A percentile compares a stretch with the other conserved stretches of the same genome.
Conservation (phyloP, 2,329 filamentous ascomycete genomes). For the Cordyceps fumosorosea region DNA sequence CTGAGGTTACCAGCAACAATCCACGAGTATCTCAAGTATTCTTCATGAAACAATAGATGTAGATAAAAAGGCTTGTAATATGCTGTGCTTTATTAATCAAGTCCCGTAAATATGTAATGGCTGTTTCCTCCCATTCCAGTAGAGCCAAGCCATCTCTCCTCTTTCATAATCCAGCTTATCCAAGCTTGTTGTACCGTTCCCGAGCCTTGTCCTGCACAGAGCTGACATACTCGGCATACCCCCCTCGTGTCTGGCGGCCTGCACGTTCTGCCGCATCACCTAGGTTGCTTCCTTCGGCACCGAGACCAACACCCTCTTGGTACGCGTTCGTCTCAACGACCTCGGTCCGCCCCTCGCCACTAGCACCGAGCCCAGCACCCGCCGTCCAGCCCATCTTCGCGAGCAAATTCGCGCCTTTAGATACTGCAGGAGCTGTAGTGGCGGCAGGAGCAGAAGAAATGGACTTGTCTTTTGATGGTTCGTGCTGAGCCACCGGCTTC, state of each 20-base stretch:
- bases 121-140: neutral
- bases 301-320: constrained; percentile 61
- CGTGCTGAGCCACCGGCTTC: constrained; percentile 35
- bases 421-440: constrained; percentile 31
- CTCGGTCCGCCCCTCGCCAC: constrained; percentile 55
- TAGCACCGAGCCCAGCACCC: constrained; percentile 58
- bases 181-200: constrained; percentile 56
- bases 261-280: constrained; percentile 62
- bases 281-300: constrained; percentile 61
- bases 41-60: no score
- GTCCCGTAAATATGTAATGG: neutral
- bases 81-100: neutral
- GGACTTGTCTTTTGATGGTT: neutral
- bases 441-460: constrained; percentile 4
- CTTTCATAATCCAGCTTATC: neutral
- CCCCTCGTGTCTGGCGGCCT: constrained; percentile 52
- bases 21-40: neutral
- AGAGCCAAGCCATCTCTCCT: neutral
- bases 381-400: constrained; percentile 68
- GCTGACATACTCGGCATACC: constrained; percentile 56
- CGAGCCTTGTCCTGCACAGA: constrained; percentile 60
- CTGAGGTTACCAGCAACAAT: neutral
- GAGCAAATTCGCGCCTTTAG: constrained; percentile 60
- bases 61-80: no score
- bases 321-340: constrained; percentile 60